A percentile compares a stretch with the other conserved stretches of the same genome.
Conservation (phyloP, 441 rosid genomes). For the Syzygium syzygioides region DNA sequence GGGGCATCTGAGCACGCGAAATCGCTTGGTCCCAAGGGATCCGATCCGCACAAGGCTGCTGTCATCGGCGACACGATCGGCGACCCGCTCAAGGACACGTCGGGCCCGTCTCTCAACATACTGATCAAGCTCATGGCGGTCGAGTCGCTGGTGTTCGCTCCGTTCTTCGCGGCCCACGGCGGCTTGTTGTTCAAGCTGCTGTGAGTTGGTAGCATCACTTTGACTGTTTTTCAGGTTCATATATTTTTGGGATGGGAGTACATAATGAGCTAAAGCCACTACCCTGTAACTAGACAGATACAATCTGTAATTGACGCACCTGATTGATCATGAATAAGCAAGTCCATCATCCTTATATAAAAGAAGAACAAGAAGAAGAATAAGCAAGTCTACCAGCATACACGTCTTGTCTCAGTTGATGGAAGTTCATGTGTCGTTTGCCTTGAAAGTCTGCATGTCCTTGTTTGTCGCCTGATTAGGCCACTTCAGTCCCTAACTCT, state of each 20-base stretch:
- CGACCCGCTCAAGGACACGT: constrained; percentile 69
- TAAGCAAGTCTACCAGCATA: background rate
- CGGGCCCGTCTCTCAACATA: constrained; percentile 68
- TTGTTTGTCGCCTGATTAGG: background rate
- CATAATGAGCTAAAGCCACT: background rate
- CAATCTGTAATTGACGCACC: background rate
- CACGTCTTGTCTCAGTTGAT: background rate
- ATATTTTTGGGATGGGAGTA: background rate
- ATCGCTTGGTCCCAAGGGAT: constrained; percentile 70
- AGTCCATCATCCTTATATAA: background rate
- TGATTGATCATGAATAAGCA: background rate
- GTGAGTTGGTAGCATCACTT: background rate
- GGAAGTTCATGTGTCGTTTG: background rate
- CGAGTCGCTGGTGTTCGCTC: constrained; percentile 67
- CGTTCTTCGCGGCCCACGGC: constrained; percentile 69
- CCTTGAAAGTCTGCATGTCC: background rate
- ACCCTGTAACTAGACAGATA: background rate
- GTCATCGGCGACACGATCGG: constrained; percentile 77
- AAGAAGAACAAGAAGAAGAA: background rate
- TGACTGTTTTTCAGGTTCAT: background rate
- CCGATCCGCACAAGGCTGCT: constrained; percentile 69
- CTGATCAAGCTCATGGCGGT: constrained; percentile 78
- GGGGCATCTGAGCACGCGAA: constrained; percentile 58
- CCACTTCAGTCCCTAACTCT: background rate
- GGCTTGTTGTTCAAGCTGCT: constrained; percentile 50